phyloP scores from a whole-genome alignment of 2,329 filamentous ascomycete genomes.

The Calonectria hongkongensis region DNA sequence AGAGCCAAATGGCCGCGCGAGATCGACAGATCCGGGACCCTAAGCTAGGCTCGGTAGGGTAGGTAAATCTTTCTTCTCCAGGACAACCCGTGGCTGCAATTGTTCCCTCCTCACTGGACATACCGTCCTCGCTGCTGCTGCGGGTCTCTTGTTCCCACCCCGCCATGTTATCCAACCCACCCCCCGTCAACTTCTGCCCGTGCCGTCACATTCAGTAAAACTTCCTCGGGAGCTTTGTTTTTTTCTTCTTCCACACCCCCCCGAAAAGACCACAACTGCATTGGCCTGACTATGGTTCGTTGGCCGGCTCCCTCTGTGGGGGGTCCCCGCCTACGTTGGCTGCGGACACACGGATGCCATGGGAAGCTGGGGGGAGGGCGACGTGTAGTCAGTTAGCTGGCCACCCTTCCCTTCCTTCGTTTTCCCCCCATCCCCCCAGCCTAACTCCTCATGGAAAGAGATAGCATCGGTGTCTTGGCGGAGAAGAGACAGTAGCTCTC shows the following conservation, averaged over 20 bases:
- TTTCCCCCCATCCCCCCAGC: constrained; percentile 24
- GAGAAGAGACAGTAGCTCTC: constrained; percentile 37
- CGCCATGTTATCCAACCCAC: neutral
- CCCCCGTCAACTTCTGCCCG: constrained; percentile 19
- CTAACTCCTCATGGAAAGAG: constrained; percentile 29
- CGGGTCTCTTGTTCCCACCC: constrained; percentile 1
- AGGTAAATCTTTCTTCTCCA: constrained; percentile 22
- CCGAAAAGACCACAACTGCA: constrained; percentile 1
- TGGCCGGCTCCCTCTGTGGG: constrained; percentile 15
- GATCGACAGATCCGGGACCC: constrained; percentile 46
- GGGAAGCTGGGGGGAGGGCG: constrained; percentile 3
- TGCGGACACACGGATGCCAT: constrained; percentile 48
- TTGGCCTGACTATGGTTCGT: constrained; percentile 44
- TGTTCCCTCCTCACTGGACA: constrained; percentile 4
- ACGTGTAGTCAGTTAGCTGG: constrained; percentile 26
- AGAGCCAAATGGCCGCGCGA: constrained; percentile 8
- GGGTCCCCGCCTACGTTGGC: constrained; percentile 40
- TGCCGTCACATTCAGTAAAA: constrained; percentile 36
- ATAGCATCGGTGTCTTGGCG: constrained; percentile 41
- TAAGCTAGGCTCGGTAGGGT: constrained; percentile 23
- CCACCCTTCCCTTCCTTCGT: neutral
- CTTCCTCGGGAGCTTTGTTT: neutral
- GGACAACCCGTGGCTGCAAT: constrained; percentile 16
- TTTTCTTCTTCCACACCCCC: constrained; percentile 13
- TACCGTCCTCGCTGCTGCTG: neutral